These are phyloP conservation scores for Phytophthora foliorum DNA, from an alignment of 352 stramenopile genomes.

Conservation along the genomic window DNA sequence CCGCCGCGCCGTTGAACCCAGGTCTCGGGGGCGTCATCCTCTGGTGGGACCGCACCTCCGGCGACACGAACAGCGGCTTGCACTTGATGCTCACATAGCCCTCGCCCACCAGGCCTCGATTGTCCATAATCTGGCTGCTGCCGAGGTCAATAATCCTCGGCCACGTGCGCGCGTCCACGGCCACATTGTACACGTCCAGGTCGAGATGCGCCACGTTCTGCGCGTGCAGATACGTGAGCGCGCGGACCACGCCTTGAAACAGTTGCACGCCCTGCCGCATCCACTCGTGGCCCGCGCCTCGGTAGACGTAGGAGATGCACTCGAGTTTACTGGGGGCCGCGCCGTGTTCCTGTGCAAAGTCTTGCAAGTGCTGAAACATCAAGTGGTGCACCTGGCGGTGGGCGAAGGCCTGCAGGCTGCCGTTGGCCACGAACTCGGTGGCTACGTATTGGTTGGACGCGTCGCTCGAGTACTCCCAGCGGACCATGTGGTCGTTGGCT, in stretches of 20 bases:
- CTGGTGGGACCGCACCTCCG: slow-evolving; percentile 74
- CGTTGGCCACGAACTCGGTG: slow-evolving; percentile 86
- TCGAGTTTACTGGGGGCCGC: slow-evolving; percentile 77
- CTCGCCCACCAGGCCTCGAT: slow-evolving; percentile 61
- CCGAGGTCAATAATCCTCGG: slow-evolving; percentile 86
- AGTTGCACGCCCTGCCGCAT: slow-evolving; percentile 77
- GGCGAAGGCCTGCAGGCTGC: slow-evolving; percentile 77
- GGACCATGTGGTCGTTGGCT: slow-evolving; percentile 76
- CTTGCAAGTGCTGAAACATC: slow-evolving; percentile 77
- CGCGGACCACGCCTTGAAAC: slow-evolving; percentile 73
- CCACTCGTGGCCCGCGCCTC: slow-evolving; percentile 77
- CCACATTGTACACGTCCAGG: slow-evolving; percentile 89
- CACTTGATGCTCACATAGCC: slow-evolving; percentile 86
- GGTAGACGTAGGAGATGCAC: slow-evolving; percentile 85
- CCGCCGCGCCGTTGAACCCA: slow-evolving; percentile 76
- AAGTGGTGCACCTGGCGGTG: slow-evolving; percentile 76
- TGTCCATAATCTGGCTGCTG: slow-evolving; percentile 83
- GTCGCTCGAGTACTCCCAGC: slow-evolving; percentile 82
- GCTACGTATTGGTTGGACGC: slow-evolving; percentile 84
- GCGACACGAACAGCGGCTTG: slow-evolving; percentile 82
- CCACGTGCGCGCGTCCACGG: slow-evolving; percentile 62
- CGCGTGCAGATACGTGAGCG: slow-evolving; percentile 84
- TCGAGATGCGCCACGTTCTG: slow-evolving; percentile 84
- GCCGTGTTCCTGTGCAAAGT: slow-evolving; percentile 69
- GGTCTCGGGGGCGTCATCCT: slow-evolving; percentile 63